Evolutionary conservation across 1,284 basidiomycete species (phyloP).

Genomic region (Ganoderma resinaceum): DNA sequence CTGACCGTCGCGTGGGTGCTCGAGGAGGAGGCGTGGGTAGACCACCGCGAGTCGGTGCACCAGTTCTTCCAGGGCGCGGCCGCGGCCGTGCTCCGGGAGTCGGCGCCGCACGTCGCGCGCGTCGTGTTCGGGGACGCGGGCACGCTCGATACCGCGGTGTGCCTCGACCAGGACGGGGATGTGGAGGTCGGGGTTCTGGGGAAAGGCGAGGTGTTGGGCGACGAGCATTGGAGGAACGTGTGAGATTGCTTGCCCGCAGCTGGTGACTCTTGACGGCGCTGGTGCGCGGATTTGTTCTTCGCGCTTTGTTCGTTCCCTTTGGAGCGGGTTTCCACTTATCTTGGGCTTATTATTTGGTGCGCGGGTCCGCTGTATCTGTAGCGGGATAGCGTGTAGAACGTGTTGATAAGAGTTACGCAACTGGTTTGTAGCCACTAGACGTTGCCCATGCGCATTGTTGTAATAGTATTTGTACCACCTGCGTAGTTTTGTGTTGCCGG

Average conservation of each 20-base stretch:
- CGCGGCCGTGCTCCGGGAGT: conserved; percentile 12
- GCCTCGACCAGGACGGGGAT: background rate
- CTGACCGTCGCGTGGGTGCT: conserved; percentile 21
- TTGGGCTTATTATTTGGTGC: background rate
- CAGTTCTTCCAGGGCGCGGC: conserved; percentile 18
- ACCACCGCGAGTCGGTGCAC: conserved; percentile 14
- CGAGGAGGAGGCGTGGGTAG: conserved; percentile 20
- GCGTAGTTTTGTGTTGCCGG: background rate
- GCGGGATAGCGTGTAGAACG: background rate
- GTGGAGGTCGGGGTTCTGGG: background rate
- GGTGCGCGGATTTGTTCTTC: background rate
- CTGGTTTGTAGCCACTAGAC: conserved; percentile 6
- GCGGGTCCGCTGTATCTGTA: background rate
- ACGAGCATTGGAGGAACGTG: conserved; percentile 17
- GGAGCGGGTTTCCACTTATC: background rate
- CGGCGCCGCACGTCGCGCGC: conserved; percentile 13
- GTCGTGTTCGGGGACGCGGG: conserved; percentile 18
- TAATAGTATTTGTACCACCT: background rate
- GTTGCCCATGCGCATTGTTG: background rate
- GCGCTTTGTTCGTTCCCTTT: background rate
- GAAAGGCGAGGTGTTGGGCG: conserved; percentile 7
- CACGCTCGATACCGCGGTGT: conserved; percentile 9
- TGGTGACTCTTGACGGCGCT: background rate
- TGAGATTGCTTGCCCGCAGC: background rate
- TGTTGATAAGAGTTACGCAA: background rate